Evolutionary conservation across 2,329 filamentous ascomycete species (phyloP), one percentile per base, ranked within the genome.

Genomic region (Leptographium lundbergii): DNA sequence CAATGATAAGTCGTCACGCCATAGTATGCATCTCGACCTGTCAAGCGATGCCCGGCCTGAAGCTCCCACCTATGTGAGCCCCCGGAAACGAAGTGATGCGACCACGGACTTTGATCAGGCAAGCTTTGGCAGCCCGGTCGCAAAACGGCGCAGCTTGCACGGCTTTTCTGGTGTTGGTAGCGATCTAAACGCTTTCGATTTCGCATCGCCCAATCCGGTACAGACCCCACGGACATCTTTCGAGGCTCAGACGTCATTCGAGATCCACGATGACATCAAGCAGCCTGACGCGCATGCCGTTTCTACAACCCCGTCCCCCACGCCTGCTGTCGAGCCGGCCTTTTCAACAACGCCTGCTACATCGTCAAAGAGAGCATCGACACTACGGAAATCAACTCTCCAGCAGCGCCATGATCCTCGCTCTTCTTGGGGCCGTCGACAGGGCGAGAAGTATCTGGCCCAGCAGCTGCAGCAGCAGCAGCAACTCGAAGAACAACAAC

Each of bases 1-100:
- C 61, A 65, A 73, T 11, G 80, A 84, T 56, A 81, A 77, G 64
- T 66, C 73, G 17, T 71, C 73, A 59, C 76, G 79, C 57, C 75
- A 84, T 63, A 82, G 79, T 63, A 73, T 82, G 66, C 79, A 82
- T 65, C 71, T 83, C 39, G 82, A 85, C 66, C 72, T 79, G 51
- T 75, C 79, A 3, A 79, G 77, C 19, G 80, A 83, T 57, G 69
- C 70, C 22, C 74, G 72, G 54, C 69, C 64, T 39, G 74, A 77
- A 64, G 65, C 74, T 56, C 72, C 77, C 22, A 76, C 81, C 24
- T 83, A 84, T 61, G 85, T 87, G 6, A 96, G 92, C 69, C 91
- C 92, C 6, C 75, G 97, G 65, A 96, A 97, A 78, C 85, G 94
- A 66, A 92, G 87, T 68, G 92, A 97, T 74, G 87, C 88, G 51